Conservation (phyloP, 768 basidiomycete genomes). For the Amyloporia xantha region DNA sequence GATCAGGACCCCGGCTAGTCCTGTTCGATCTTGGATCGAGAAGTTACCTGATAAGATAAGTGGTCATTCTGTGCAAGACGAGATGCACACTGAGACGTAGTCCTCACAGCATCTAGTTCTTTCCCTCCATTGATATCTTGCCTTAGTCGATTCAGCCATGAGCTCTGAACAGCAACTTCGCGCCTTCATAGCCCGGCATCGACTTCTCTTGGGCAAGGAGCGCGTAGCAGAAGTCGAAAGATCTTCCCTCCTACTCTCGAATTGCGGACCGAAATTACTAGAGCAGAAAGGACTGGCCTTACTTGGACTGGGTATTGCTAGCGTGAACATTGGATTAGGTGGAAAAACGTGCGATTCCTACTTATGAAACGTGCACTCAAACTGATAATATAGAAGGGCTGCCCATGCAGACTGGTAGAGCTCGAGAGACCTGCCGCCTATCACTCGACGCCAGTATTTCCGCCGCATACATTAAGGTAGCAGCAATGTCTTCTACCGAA, state of each 20-base stretch:
- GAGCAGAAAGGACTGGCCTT: conserved; percentile 84
- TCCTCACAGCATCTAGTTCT: too few species aligned
- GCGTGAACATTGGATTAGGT: conserved; percentile 79
- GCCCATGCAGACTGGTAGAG: conserved; percentile 66
- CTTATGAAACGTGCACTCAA: neutral
- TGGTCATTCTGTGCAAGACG: too few species aligned
- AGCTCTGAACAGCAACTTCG: conserved; percentile 30
- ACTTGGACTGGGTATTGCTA: conserved; percentile 60
- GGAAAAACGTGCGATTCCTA: conserved; percentile 70
- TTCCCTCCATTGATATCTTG: too few species aligned
- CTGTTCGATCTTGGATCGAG: too few species aligned
- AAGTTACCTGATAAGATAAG: too few species aligned
- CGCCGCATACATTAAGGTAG: conserved; percentile 82
- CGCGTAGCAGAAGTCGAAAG: conserved; percentile 81
- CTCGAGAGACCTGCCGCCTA: conserved; percentile 79
- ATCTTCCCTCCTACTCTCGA: conserved; percentile 70
- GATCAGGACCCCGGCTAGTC: too few species aligned
- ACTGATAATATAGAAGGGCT: neutral
- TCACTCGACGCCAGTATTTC: conserved; percentile 62
- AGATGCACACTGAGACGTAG: too few species aligned
- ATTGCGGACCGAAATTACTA: conserved; percentile 78
- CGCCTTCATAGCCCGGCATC: conserved; percentile 63
- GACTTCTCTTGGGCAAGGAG: conserved; percentile 61
- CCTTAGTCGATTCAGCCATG: too few species aligned
- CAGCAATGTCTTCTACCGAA: conserved; percentile 2